Conservation (phyloP, 139 green algal species). For the Chlorokybus atmophyticus region DNA sequence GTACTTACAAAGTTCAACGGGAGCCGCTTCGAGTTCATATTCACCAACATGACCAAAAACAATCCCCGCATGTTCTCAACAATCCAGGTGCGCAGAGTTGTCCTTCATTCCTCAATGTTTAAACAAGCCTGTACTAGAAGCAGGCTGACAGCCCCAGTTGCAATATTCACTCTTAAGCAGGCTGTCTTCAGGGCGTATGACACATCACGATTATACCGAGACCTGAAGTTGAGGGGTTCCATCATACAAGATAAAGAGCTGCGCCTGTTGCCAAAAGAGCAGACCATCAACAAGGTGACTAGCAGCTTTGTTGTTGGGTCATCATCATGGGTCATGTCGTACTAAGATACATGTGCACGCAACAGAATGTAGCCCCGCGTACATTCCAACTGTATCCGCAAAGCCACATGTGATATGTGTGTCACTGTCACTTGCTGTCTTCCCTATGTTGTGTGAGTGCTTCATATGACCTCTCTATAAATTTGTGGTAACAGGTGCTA, state of each 20-base stretch:
- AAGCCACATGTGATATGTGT: too few relatives aligned
- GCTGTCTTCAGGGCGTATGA: slow-evolving; percentile 51
- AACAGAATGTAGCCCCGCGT: too few relatives aligned
- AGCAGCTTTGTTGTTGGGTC: slow-evolving; percentile 42
- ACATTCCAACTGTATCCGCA: too few relatives aligned
- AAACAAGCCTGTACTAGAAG: too few relatives aligned
- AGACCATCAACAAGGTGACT: slow-evolving; percentile 51
- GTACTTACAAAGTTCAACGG: slow-evolving; percentile 42
- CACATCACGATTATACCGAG: slow-evolving; percentile 43
- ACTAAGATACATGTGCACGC: too few relatives aligned
- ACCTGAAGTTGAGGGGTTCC: slow-evolving; percentile 38
- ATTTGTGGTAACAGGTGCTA: slow-evolving; percentile 45
- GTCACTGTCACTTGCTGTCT: too few relatives aligned
- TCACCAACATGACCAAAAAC: slow-evolving; percentile 24
- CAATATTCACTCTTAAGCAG: too few relatives aligned
- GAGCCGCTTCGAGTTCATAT: slow-evolving; percentile 58
- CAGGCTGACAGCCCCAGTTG: too few relatives aligned
- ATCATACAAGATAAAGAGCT: slow-evolving; percentile 51
- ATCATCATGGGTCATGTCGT: too few relatives aligned
- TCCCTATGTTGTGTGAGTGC: too few relatives aligned
- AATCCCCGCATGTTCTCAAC: slow-evolving; percentile 18
- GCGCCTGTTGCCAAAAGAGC: slow-evolving; percentile 45
- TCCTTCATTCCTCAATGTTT: too few relatives aligned
- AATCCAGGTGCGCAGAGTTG: slow-evolving; percentile 15
- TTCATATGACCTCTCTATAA: too few relatives aligned